Conservation (phyloP, 148 eudicot species). For the Vaccinium macrocarpon region DNA sequence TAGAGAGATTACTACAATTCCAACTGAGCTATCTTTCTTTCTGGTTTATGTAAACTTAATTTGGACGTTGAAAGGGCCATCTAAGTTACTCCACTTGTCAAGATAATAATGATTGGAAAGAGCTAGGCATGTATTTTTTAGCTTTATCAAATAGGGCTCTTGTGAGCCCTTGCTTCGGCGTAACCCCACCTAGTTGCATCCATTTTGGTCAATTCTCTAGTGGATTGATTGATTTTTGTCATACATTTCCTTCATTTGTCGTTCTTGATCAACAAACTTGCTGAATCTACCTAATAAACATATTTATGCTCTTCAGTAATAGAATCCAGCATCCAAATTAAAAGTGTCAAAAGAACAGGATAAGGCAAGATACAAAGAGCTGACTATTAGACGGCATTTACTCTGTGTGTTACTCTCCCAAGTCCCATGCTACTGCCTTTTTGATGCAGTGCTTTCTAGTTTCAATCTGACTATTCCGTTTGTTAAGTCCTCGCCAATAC, state of each 20-base stretch:
- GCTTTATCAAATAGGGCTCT: background rate
- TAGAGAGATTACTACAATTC: background rate
- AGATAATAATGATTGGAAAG: background rate
- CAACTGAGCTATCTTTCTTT: background rate
- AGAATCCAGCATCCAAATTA: background rate
- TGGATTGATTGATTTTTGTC: constrained; percentile 3
- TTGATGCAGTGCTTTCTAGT: background rate
- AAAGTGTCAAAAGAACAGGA: background rate
- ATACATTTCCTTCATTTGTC: background rate
- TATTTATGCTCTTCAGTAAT: background rate
- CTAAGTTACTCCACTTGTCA: background rate
- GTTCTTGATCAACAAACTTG: background rate
- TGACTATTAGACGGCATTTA: background rate
- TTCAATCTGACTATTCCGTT: background rate
- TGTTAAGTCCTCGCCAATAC: background rate
- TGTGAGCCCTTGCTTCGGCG: background rate
- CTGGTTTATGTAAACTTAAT: background rate
- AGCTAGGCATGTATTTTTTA: background rate
- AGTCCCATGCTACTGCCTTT: background rate
- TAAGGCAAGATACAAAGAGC: background rate
- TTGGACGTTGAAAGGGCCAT: background rate
- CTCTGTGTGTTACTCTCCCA: background rate
- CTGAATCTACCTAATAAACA: background rate
- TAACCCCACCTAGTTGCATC: background rate
- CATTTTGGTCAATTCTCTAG: constrained; percentile 1